phyloP scores from a whole-genome alignment of 2,329 filamentous ascomycete species.

The Verticillium isaacii region DNA sequence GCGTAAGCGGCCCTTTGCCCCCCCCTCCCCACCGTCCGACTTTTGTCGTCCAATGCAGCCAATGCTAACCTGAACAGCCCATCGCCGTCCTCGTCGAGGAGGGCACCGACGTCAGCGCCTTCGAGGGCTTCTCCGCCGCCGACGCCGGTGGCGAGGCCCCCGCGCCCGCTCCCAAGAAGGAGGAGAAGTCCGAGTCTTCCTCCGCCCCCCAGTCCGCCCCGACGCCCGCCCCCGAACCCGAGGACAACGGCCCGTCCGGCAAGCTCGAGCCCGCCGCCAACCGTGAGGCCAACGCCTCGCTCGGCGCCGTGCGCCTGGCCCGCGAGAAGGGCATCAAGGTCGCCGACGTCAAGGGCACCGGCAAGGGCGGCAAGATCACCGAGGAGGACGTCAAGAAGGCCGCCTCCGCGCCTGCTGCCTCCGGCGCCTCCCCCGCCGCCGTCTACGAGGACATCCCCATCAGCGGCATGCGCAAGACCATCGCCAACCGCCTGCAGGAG shows the following conservation, averaged over 20 bases:
- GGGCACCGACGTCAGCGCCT: conserved; percentile 78
- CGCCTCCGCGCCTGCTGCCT: conserved; percentile 50
- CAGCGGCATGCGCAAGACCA: conserved; percentile 95
- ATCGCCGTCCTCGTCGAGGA: conserved; percentile 95
- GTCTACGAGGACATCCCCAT: conserved; percentile 80
- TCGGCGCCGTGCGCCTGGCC: conserved; percentile 75
- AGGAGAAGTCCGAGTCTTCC: conserved; percentile 60
- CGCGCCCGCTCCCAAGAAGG: conserved; percentile 59
- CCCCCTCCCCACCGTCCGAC: background rate
- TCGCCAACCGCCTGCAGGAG: conserved; percentile 79
- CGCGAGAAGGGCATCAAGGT: conserved; percentile 79
- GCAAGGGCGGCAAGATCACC: conserved; percentile 80
- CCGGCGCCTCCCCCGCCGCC: conserved; percentile 52
- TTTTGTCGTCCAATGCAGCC: background rate
- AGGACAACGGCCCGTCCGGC: conserved; percentile 68
- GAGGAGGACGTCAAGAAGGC: conserved; percentile 92
- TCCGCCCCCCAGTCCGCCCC: conserved; percentile 54
- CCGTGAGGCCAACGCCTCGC: conserved; percentile 68
- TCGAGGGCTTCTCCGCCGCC: conserved; percentile 80
- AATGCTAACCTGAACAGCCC: conserved; percentile 53
- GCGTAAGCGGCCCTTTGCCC: conserved; percentile 57
- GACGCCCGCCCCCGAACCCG: conserved; percentile 48
- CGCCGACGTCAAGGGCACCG: conserved; percentile 77
- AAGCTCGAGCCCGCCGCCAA: conserved; percentile 80
- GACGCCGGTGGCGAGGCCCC: conserved; percentile 83